phyloP scores from a whole-genome alignment of 257 asterid genomes.

The Plantago ovata region DNA sequence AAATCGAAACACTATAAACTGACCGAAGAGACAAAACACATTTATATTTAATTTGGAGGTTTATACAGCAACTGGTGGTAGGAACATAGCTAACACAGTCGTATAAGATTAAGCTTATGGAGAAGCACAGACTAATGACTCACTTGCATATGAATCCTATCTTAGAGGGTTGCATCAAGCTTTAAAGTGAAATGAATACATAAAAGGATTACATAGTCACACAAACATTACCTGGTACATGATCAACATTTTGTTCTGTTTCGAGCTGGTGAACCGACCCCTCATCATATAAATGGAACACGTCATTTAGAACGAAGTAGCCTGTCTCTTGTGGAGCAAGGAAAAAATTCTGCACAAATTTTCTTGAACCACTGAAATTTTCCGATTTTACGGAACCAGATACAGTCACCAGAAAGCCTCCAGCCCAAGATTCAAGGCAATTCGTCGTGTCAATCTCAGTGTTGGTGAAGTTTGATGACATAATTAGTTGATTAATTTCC shows the following conservation, averaged over 20 bases:
- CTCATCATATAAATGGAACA: constrained; percentile 46
- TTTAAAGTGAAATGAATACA: not conserved
- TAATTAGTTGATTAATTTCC: constrained; percentile 42
- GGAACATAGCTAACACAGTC: no score
- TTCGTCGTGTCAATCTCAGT: constrained; percentile 49
- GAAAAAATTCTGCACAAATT: constrained; percentile 58
- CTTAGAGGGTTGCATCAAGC: not conserved
- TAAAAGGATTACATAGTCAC: not conserved
- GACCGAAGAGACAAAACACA: no score
- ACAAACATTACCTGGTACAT: constrained; percentile 39
- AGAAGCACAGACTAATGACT: no score
- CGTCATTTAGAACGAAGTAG: constrained; percentile 52
- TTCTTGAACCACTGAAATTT: constrained; percentile 42
- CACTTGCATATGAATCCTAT: not conserved
- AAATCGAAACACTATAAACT: no score
- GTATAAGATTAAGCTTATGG: no score
- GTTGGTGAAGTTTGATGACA: constrained; percentile 37
- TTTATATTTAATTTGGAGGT: no score
- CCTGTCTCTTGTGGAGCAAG: constrained; percentile 71
- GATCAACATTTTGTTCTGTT: constrained; percentile 26
- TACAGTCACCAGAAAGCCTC: constrained; percentile 48
- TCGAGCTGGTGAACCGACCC: constrained; percentile 31
- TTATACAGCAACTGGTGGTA: no score
- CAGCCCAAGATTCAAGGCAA: constrained; percentile 48
- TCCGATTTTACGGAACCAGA: constrained; percentile 45